Base-by-base conservation (phyloP, 176 grass and related monocot genomes). In the Areca catechu region DNA sequence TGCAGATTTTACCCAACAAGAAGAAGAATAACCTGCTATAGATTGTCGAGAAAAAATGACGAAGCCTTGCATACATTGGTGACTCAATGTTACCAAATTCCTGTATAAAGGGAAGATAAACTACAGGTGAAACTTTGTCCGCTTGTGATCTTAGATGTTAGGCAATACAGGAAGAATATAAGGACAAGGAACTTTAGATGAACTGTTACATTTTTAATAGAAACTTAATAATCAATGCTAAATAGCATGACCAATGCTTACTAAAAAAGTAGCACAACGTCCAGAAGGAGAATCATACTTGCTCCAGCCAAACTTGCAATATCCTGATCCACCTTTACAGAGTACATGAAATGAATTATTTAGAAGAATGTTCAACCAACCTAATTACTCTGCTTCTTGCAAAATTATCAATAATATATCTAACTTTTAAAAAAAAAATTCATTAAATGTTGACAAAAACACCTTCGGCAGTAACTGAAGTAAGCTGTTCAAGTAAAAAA, bases 221-320 rank as follows among this genome's bases (percentile, higher is more conserved):
- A 43, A 14, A 43, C 34, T 43, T 43, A 43, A 14, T 43, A 43
- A 43, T 43, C 34, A 43, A 43, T 12, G 10, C 14, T 43, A 43
- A 43, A 43, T 43, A 43, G 3, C 3, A 43, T 43, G 34, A 43
- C 9, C 34, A 50, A 34, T 21, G 34, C 52, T 66, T 78, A 97
- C 93, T 72, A 92, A 50, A 75, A 97, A 97, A 0, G 93, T 97
- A 5, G 83, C 80, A 63, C 87, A 97, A 4, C 93, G 93, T 16
- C 87, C 93, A 65, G 87, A 88, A 57, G 93, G 92, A 80, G 83
- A 89, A 70, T 56, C 77, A 15, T 78, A 91, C 66, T 97, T 97
- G 92, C 92, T 97, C 92, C 92, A 88, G 59, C 92, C 92, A 73
- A 82, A 97, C 70, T 97, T 97, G 66, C 86, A 97, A 61, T 97